A percentile compares a stretch with the other conserved stretches of the same genome.
Evolutionary conservation across 768 basidiomycete species (phyloP).

Genomic region (Boletus coccyginus): DNA sequence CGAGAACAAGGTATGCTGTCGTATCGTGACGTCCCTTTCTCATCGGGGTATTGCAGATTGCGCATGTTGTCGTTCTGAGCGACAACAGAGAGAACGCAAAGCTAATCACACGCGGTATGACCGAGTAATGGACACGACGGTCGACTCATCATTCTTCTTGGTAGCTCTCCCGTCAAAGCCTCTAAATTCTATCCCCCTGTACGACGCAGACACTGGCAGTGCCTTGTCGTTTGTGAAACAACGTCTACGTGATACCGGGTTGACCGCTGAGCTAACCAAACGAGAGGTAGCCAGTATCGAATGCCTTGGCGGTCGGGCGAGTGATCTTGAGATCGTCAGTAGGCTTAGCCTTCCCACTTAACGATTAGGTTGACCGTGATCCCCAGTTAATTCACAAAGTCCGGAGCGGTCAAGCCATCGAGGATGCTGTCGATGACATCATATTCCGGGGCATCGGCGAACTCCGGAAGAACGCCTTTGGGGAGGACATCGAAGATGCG

Average conservation of each 20-base stretch:
- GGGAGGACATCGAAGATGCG: conserved; percentile 87
- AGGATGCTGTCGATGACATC: conserved; percentile 89
- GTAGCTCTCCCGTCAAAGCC: conserved; percentile 84
- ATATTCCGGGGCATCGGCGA: conserved; percentile 76
- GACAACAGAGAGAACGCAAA: conserved; percentile 89
- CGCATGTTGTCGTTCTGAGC: conserved; percentile 88
- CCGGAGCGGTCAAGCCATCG: conserved; percentile 63
- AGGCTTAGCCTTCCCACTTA: background rate
- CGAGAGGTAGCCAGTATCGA: conserved; percentile 60
- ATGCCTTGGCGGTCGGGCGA: conserved; percentile 85
- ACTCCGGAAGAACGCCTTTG: conserved; percentile 88
- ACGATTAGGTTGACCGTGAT: background rate
- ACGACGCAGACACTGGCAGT: conserved; percentile 81
- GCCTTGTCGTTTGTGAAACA: conserved; percentile 79
- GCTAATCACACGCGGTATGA: conserved; percentile 71
- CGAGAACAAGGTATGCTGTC: conserved; percentile 64
- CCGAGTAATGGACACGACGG: background rate
- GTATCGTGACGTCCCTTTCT: background rate
- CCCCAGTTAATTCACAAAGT: conserved; percentile 82
- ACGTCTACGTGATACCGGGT: conserved; percentile 61
- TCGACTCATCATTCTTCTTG: background rate
- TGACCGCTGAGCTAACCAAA: conserved; percentile 50
- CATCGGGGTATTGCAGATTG: conserved; percentile 51
- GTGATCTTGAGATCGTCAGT: conserved; percentile 81
- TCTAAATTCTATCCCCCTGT: conserved; percentile 70